These are phyloP conservation scores for Sanguinoderma infundibulare DNA, from an alignment of 1,284 basidiomycete species.

Conservation along the genomic window DNA sequence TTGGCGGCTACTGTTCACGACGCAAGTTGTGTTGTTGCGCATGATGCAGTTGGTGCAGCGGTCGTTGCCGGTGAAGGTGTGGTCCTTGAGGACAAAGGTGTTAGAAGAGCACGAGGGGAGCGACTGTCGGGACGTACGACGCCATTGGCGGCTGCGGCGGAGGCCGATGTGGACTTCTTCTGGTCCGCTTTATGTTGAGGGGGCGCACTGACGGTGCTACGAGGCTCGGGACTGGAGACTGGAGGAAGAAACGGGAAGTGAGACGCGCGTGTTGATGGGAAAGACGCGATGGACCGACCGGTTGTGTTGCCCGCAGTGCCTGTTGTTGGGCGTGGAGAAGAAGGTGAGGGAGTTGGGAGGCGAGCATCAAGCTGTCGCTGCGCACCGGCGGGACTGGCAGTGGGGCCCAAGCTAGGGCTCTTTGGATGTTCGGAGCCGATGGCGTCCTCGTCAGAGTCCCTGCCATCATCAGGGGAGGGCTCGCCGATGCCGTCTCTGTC, in stretches of 20 bases:
- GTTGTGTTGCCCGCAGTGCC: constrained; percentile 24
- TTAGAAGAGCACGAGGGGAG: not conserved
- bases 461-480: constrained; percentile 21
- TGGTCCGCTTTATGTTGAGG: constrained; percentile 18
- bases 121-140: constrained; percentile 17
- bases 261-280: constrained; percentile 19
- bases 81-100: constrained; percentile 10
- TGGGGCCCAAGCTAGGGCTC: constrained; percentile 24
- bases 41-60: constrained; percentile 26
- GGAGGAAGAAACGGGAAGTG: constrained; percentile 11
- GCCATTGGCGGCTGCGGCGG: constrained; percentile 10
- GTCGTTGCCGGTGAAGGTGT: constrained; percentile 24
- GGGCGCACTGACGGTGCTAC: constrained; percentile 26
- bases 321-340: constrained; percentile 18
- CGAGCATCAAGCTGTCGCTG: constrained; percentile 19
- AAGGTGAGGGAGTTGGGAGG: constrained; percentile 16
- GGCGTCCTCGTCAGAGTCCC: constrained; percentile 27
- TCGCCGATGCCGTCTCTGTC: constrained; percentile 26
- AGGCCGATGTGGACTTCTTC: constrained; percentile 19
- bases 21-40: constrained; percentile 22
- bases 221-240: constrained; percentile 25
- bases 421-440: constrained; percentile 28
- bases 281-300: constrained; percentile 19
- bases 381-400: constrained; percentile 21
- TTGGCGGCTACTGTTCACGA: constrained; percentile 27